Conservation (phyloP, 1,284 basidiomycete species). For the Ceratobasidium sp. region DNA sequence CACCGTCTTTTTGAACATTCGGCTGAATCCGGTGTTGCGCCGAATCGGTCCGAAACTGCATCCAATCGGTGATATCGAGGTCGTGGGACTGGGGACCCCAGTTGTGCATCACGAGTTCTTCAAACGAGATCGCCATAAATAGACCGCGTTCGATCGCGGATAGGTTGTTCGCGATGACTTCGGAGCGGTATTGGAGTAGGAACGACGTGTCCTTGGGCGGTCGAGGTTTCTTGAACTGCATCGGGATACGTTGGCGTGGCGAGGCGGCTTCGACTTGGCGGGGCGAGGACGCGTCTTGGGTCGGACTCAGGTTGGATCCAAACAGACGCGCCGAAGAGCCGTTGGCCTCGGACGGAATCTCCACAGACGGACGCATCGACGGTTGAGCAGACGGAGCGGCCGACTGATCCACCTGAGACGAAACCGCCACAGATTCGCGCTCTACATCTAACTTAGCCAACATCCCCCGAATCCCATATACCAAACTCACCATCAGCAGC, state of each 20-base stretch:
- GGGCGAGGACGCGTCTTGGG: constrained; percentile 2
- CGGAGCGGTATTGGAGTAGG: constrained; percentile 70
- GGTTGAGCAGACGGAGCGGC: background rate
- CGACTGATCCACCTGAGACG: constrained; percentile 8
- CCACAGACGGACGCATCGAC: constrained; percentile 33
- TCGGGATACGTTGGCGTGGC: constrained; percentile 45
- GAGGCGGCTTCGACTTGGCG: constrained; percentile 13
- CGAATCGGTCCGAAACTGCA: constrained; percentile 80
- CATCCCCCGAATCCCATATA: background rate
- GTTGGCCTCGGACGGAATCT: constrained; percentile 33
- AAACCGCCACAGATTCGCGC: constrained; percentile 14
- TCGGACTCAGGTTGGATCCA: constrained; percentile 7
- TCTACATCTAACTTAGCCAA: background rate
- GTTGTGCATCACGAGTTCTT: constrained; percentile 75
- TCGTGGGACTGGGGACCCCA: constrained; percentile 70
- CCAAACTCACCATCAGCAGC: constrained; percentile 50
- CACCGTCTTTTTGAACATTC: constrained; percentile 48
- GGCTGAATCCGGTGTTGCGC: constrained; percentile 76
- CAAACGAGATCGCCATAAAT: constrained; percentile 84
- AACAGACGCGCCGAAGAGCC: constrained; percentile 9
- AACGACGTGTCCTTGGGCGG: constrained; percentile 73
- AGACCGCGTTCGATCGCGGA: constrained; percentile 90
- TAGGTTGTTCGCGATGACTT: constrained; percentile 81
- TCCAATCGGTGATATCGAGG: constrained; percentile 85
- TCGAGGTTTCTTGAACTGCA: constrained; percentile 43